Conservation (phyloP, 345 rosid species). For the Murraya paniculata region DNA sequence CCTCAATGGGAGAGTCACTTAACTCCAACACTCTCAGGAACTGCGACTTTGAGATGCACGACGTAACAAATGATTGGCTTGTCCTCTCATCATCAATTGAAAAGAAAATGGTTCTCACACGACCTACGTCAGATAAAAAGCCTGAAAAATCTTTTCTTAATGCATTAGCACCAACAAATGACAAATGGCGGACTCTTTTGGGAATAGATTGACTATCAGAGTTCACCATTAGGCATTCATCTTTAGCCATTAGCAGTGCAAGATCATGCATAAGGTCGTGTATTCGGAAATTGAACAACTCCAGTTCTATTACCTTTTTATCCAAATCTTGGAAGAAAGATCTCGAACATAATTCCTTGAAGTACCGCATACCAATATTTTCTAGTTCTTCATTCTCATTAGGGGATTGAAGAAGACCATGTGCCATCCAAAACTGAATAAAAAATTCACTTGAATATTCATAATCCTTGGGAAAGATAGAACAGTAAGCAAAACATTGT, state of each 20-base stretch:
- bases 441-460: fast-evolving
- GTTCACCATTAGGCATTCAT: fast-evolving
- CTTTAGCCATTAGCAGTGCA: neutral
- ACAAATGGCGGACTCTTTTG: neutral
- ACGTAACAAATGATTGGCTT: neutral
- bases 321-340: slow-evolving; percentile 23
- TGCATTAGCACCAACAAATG: neutral
- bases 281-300: neutral
- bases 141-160: neutral
- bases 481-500: slow-evolving; percentile 21
- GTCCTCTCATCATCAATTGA: neutral
- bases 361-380: neutral
- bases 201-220: fast-evolving
- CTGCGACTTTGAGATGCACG: neutral
- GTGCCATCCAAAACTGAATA: slow-evolving; percentile 21
- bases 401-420: neutral
- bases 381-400: neutral
- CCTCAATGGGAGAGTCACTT: neutral
- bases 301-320: too few species aligned
- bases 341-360: slow-evolving; percentile 11
- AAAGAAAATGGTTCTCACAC: slow-evolving; percentile 8
- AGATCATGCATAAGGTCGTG: slow-evolving; percentile 31
- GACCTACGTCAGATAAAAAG: neutral
- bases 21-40: slow-evolving; percentile 11
- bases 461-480: slow-evolving; percentile 24